Conservation (phyloP, 1,284 basidiomycete species). For the Erythrobasidium hasegawianum region DNA sequence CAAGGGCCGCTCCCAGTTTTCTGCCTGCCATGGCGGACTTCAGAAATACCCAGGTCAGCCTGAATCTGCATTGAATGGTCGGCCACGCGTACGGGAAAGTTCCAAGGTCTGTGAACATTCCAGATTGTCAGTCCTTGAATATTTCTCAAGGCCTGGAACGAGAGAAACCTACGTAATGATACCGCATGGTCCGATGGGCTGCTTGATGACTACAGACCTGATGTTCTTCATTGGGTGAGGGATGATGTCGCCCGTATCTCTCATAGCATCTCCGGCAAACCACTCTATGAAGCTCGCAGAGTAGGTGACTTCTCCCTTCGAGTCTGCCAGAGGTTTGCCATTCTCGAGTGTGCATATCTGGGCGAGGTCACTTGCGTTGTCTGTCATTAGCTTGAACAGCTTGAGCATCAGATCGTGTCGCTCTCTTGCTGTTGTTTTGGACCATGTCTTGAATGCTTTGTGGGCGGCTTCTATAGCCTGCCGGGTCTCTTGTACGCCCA, state of each 20-base stretch:
- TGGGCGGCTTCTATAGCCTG: slow-evolving; percentile 72
- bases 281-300: slow-evolving; percentile 38
- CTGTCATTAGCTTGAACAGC: slow-evolving; percentile 41
- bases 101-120: slow-evolving; percentile 29
- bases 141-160: no score
- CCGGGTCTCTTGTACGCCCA: slow-evolving; percentile 74
- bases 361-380: slow-evolving; percentile 67
- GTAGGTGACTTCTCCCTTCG: slow-evolving; percentile 53
- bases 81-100: slow-evolving; percentile 17
- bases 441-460: slow-evolving; percentile 73
- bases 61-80: neutral
- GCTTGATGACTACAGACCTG: slow-evolving; percentile 88
- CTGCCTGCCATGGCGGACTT: slow-evolving; percentile 91
- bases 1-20: slow-evolving; percentile 78
- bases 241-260: slow-evolving; percentile 67
- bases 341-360: slow-evolving; percentile 72
- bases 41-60: slow-evolving; percentile 57
- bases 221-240: slow-evolving; percentile 69
- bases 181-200: slow-evolving; percentile 50
- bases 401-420: slow-evolving; percentile 53
- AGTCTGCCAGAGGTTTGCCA: slow-evolving; percentile 79
- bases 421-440: slow-evolving; percentile 73
- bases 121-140: neutral
- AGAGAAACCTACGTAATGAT: slow-evolving; percentile 38
- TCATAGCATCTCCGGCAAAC: slow-evolving; percentile 79